Percentiles rank a stretch among this genome's conserved stretches.
These are phyloP conservation scores for Cadophora sp. DNA, from an alignment of 2,329 filamentous ascomycete genomes.

Conservation along the genomic window DNA sequence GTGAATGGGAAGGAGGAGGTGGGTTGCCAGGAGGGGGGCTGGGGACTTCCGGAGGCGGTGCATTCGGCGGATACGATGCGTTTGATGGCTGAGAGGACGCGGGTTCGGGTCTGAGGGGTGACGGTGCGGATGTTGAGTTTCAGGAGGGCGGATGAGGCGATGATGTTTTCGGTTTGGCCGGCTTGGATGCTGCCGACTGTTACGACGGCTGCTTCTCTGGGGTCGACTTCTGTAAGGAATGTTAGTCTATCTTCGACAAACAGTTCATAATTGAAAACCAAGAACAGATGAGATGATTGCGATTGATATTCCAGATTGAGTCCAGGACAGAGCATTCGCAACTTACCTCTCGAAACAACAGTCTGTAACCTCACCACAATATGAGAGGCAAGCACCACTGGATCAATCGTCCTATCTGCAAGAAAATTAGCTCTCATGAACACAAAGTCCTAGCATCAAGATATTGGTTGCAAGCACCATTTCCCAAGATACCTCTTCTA, in stretches of 20 bases:
- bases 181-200: constrained; percentile 53
- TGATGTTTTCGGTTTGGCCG: constrained; percentile 53
- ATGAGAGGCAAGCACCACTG: constrained; percentile 51
- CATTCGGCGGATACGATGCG: constrained; percentile 59
- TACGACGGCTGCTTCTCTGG: constrained; percentile 51
- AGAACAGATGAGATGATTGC: background rate
- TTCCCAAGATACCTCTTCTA: no score
- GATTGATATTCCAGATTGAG: no score
- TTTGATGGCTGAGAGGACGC: constrained; percentile 48
- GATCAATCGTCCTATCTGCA: constrained; percentile 48
- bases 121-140: constrained; percentile 51
- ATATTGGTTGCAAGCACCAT: no score
- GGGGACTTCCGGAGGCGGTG: constrained; percentile 49
- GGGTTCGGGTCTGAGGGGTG: constrained; percentile 43
- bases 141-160: constrained; percentile 50
- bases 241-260: background rate
- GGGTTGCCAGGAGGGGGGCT: constrained; percentile 31
- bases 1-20: constrained; percentile 36
- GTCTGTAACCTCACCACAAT: constrained; percentile 50
- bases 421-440: no score
- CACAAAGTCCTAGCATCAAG: no score
- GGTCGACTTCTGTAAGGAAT: constrained; percentile 43
- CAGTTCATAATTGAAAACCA: no score
- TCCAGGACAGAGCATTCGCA: background rate
- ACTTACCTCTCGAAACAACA: constrained; percentile 44